Conservation (phyloP, 257 asterid species). For the Fraxinus anomala region DNA sequence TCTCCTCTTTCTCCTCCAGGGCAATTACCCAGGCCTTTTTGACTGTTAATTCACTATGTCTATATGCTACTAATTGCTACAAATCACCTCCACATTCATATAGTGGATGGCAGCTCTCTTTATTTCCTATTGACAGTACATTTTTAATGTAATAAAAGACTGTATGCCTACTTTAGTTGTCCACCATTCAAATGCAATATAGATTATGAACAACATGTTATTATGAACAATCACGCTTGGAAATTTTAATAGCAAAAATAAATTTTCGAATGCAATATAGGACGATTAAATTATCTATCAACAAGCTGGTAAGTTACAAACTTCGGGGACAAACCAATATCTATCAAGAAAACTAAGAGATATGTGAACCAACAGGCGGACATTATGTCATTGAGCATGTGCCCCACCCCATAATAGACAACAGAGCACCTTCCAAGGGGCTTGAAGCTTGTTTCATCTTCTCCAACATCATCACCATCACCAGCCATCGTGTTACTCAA, state of each 20-base stretch:
- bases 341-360: too few relatives aligned
- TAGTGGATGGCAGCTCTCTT: neutral
- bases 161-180: neutral
- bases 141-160: too few relatives aligned
- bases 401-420: slow-evolving; percentile 81
- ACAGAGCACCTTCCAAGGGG: slow-evolving; percentile 65
- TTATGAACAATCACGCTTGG: neutral
- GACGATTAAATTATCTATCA: slow-evolving; percentile 13
- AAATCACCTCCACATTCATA: neutral
- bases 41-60: neutral
- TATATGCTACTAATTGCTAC: neutral
- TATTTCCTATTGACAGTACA: neutral
- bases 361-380: slow-evolving; percentile 95
- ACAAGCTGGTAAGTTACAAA: slow-evolving; percentile 27
- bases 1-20: neutral
- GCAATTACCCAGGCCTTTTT: neutral
- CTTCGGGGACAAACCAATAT: slow-evolving; percentile 87
- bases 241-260: neutral
- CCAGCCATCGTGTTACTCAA: slow-evolving; percentile 42
- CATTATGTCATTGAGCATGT: slow-evolving; percentile 90
- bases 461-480: slow-evolving; percentile 28
- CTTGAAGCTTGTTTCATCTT: slow-evolving; percentile 44
- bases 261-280: neutral
- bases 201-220: neutral
- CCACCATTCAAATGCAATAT: neutral